These are phyloP conservation scores for Paracamarosporium sp. DNA, from an alignment of 2,329 filamentous ascomycete species.

Conservation along the genomic window DNA sequence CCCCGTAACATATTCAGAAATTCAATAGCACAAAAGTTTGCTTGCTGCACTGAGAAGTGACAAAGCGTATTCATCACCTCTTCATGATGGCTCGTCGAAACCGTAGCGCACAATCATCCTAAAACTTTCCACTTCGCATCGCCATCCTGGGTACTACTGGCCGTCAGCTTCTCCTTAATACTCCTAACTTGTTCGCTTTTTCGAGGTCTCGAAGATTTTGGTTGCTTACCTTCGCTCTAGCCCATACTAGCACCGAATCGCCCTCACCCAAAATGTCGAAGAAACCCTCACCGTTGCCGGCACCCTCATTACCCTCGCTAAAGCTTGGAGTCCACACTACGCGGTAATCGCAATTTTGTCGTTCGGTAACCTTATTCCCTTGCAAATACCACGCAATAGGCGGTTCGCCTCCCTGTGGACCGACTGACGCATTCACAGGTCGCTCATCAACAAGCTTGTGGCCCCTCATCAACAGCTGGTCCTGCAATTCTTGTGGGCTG, in stretches of 20 bases:
- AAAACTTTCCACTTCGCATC: conserved; percentile 29
- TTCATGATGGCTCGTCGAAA: conserved; percentile 11
- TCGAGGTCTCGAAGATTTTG: not conserved
- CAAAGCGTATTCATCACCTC: not conserved
- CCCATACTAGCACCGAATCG: conserved; percentile 39
- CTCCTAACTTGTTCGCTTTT: not conserved
- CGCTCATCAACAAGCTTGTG: conserved; percentile 23
- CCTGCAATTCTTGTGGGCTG: not conserved
- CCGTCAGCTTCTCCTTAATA: conserved; percentile 8
- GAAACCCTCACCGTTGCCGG: conserved; percentile 35
- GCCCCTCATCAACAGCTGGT: not conserved
- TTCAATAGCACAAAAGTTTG: too few species aligned
- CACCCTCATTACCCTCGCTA: conserved; percentile 26
- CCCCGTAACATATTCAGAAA: too few species aligned
- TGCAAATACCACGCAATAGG: conserved; percentile 41
- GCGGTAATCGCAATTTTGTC: conserved; percentile 13
- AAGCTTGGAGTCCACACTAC: conserved; percentile 26
- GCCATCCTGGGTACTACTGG: conserved; percentile 36
- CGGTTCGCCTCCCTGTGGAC: conserved; percentile 31
- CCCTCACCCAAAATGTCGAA: conserved; percentile 30
- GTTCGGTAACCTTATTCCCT: conserved; percentile 33
- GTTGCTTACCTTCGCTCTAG: conserved; percentile 37
- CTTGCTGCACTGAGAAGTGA: too few species aligned
- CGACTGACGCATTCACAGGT: conserved; percentile 21
- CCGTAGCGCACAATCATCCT: conserved; percentile 29